A percentile compares a stretch with the other conserved stretches of the same genome.
Evolutionary conservation across 2,329 filamentous ascomycete genomes (phyloP).

Genomic region (Xylaria sp.): DNA sequence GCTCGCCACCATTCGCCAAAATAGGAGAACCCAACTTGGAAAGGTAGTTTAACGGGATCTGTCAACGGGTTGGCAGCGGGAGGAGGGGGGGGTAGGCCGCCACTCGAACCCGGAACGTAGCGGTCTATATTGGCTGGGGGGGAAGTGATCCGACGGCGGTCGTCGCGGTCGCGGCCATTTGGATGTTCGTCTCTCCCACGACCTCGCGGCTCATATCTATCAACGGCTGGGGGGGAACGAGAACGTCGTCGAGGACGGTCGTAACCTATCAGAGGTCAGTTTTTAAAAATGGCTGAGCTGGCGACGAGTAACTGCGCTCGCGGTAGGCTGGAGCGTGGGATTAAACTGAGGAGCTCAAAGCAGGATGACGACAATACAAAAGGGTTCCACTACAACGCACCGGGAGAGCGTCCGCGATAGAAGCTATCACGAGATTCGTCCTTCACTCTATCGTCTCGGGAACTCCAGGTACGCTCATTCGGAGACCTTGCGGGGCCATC

Average conservation of each 20-base stretch:
- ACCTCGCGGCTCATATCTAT: slow-evolving; percentile 78
- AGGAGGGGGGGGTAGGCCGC: slow-evolving; percentile 55
- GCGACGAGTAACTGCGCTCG: background rate
- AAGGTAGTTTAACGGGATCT: slow-evolving; percentile 78
- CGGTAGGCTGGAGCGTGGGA: background rate
- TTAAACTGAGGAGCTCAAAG: background rate
- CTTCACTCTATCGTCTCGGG: slow-evolving; percentile 64
- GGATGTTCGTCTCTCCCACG: slow-evolving; percentile 76
- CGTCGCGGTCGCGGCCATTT: slow-evolving; percentile 62
- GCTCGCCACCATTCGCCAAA: slow-evolving; percentile 89
- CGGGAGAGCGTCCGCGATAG: slow-evolving; percentile 75
- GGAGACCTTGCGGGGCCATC: slow-evolving; percentile 65
- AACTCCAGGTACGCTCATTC: slow-evolving; percentile 62
- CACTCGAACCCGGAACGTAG: slow-evolving; percentile 81
- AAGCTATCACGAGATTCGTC: slow-evolving; percentile 69
- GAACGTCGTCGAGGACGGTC: slow-evolving; percentile 72
- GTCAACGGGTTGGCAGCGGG: slow-evolving; percentile 73
- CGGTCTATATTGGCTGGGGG: slow-evolving; percentile 81
- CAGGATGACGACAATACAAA: slow-evolving; percentile 41
- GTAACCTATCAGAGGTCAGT: slow-evolving; percentile 57
- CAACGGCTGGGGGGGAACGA: slow-evolving; percentile 76
- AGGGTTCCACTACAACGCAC: slow-evolving; percentile 60
- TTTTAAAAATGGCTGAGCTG: background rate
- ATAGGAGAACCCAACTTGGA: slow-evolving; percentile 86
- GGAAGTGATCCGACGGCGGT: slow-evolving; percentile 70